Evolutionary conservation across 148 eudicot genomes (phyloP), one percentile per base, ranked within the genome.

Genomic region (Vaccinium macrocarpon): DNA sequence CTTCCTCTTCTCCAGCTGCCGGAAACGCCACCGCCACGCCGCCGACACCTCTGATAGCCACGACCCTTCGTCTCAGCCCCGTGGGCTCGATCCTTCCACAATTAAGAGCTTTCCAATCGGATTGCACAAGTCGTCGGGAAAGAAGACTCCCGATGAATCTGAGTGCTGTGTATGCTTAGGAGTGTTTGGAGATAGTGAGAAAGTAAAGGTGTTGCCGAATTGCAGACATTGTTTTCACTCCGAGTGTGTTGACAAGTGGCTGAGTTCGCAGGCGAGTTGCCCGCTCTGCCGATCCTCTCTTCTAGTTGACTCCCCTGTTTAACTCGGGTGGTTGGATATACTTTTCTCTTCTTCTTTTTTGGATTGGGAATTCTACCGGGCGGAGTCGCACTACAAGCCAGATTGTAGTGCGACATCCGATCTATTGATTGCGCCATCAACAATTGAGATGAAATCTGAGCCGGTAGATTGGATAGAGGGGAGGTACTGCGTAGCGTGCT

Each of bases 111-210:
- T 95, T 64, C 91, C 95, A 1, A 91, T 91, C 3, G 56, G 85
- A 0, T 78, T 92, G 32, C 90, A 91, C 76, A n/a, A 14, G 35
- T 89, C 87, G 0, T 27, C 32, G 2, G 29, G 11, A n/a, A 82
- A 57, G 11, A 85, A 77, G 3, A 79, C 81, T 6, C 87, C 77
- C 15, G 90, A 81, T 38, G 92, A 87, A 1, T 66, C 87, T 46
- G 98, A 95, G 83, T 95, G 98, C 74, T 90, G 92, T 82, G 93
- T 95, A 66, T 95, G 98, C 73, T 84, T 95, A 0, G 96, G 97
- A 0, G 84, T 87, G 4, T 93, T 95, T 74, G 90, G 87, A 21
- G 94, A 92, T 12, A 92, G 92, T 2, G 98, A 95, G 18, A 92
- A 92, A 68, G 95, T 93, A 0, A 95, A 92, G 61, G 89, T 92